A percentile compares a stretch with the other conserved stretches of the same genome.
Evolutionary conservation across 169 alveolate genomes (phyloP).

Genomic region (Pseudocohnilembus persalinus): DNA sequence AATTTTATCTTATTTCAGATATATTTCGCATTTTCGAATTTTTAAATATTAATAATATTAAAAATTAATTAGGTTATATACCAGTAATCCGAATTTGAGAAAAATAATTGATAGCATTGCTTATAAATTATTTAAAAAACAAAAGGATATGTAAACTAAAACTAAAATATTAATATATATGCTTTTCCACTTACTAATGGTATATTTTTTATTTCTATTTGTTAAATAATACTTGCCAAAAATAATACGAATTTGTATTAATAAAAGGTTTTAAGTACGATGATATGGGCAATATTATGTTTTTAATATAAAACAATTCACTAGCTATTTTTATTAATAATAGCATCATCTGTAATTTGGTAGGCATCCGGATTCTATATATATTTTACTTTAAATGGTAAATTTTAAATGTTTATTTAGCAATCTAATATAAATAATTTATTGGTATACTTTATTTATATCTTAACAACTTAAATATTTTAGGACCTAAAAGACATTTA

Average conservation of each 20-base stretch:
- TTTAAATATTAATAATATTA: too few species aligned
- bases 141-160: background rate
- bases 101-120: background rate
- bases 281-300: background rate
- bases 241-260: too few species aligned
- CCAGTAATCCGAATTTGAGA: background rate
- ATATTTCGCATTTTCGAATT: too few species aligned
- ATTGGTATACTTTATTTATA: too few species aligned
- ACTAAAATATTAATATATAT: background rate
- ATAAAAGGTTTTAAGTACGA: background rate
- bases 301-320: background rate
- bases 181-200: background rate
- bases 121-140: too few species aligned
- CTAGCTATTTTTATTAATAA: background rate
- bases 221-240: background rate
- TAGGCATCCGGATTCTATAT: background rate
- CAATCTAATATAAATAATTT: too few species aligned
- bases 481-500: too few species aligned
- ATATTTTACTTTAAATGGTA: background rate
- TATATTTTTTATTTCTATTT: too few species aligned
- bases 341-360: background rate
- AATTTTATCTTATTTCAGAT: too few species aligned
- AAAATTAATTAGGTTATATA: background rate
- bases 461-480: too few species aligned
- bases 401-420: too few species aligned